A percentile compares a stretch with the other conserved stretches of the same genome.
Conservation (phyloP, 78 protist species). For the Cyanophora paradoxa region DNA sequence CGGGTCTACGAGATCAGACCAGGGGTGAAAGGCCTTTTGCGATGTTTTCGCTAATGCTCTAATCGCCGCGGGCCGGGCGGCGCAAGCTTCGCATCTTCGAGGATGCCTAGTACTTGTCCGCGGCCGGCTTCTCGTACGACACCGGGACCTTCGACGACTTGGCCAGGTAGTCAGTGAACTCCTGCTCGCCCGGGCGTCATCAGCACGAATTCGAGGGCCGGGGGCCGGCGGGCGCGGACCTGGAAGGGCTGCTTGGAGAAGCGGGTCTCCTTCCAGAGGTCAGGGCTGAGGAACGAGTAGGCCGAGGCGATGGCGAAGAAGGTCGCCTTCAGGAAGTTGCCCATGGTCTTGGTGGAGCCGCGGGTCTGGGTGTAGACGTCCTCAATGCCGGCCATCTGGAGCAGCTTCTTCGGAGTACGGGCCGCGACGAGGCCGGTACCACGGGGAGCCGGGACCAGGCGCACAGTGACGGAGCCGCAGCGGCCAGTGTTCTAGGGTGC, state of each 20-base stretch:
- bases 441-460: slow-evolving; percentile 99
- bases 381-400: slow-evolving; percentile 94
- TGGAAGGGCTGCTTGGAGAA: slow-evolving; percentile 72
- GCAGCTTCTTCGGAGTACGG: slow-evolving; percentile 90
- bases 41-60: too few relatives aligned
- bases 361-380: slow-evolving; percentile 95
- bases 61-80: too few relatives aligned
- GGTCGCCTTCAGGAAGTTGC: slow-evolving; percentile 97
- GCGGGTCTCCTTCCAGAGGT: slow-evolving; percentile 85
- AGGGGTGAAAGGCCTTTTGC: too few relatives aligned
- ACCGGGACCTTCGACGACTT: not conserved
- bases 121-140: not conserved
- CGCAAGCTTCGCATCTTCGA: too few relatives aligned
- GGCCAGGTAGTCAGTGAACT: slow-evolving; percentile 32
- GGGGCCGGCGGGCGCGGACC: too few relatives aligned
- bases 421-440: slow-evolving; percentile 99
- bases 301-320: slow-evolving; percentile 87
- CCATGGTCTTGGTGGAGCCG: slow-evolving; percentile 96
- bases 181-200: too few relatives aligned
- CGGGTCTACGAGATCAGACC: too few relatives aligned
- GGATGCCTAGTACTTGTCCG: not conserved
- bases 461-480: slow-evolving; percentile 96
- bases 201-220: too few relatives aligned
- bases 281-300: slow-evolving; percentile 97
- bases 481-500: slow-evolving; percentile 80